Evolutionary conservation across 768 basidiomycete species (phyloP), one percentile per base, ranked within the genome.

Genomic region (Amanita rimosa): DNA sequence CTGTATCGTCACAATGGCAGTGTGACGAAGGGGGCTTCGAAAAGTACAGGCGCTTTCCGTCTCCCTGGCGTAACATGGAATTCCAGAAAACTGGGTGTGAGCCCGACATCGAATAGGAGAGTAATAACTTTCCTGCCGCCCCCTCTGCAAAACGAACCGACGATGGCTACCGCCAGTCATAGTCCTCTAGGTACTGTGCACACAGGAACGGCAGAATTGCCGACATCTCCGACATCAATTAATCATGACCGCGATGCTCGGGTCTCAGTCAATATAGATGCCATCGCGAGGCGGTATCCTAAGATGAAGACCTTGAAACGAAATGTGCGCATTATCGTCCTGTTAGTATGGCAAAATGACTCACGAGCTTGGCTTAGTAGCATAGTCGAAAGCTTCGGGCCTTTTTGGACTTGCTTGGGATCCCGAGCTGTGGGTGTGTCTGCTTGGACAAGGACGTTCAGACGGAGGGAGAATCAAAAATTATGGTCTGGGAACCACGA

Each of bases 91-190:
- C 39, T 26, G 1, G 48, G 48, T 3, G 35, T 49, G 9, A 49
- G 48, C 22, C 26, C 48, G 3, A 42, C n/a, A 1, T 49, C 48
- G 10, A 13, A 39, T 5, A 29, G 16, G 40, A 36, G 49, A 19
- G 34, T 50, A 11, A 45, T 50, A 11, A 50, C 29, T 4, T 50
- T 50, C 43, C 26, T 50, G 21, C 49, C 49, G 4, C 49, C 49
- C 14, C 42, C 49, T 3, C 24, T 50, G 13, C 11, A 26, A 44
- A 22, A 6, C 22, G 40, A 7, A 11, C 19, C 39, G 17, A 40
- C 40, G 17, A n/a, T n/a, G n/a, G 17, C 17, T 13, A 6, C 13
- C 16, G 10, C 9, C 19, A 5, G 4, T 9, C 38, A 21, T 16
- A 6, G 19, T 19, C 1, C 9, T 8, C 7, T 19, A 21, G n/a